A percentile compares a stretch with the other conserved stretches of the same genome.
Conservation (phyloP, 805 yeast species). For the Candida stauntonica region DNA sequence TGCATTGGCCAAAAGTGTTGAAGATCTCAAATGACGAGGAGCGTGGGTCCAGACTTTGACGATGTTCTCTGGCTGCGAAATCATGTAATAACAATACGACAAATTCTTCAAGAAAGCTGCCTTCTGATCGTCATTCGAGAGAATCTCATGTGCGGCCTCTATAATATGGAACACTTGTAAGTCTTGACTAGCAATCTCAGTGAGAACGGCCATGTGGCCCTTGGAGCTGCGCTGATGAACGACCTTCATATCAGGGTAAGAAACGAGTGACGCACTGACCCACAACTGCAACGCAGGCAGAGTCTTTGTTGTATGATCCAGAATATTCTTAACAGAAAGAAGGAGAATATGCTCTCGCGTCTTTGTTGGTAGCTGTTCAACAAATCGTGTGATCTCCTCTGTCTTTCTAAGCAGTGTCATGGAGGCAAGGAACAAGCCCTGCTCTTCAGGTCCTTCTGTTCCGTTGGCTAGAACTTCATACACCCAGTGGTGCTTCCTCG, state of each 20-base stretch:
- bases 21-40: not conserved
- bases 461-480: conserved; percentile 4
- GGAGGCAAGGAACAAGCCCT: not conserved
- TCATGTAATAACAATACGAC: conserved; percentile 12
- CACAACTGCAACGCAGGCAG: conserved; percentile 10
- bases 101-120: conserved; percentile 2
- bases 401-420: not conserved
- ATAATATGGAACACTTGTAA: not conserved
- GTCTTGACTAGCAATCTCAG: conserved; percentile 4
- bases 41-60: conserved; percentile 9
- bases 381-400: conserved; percentile 1
- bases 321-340: conserved; percentile 7
- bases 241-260: conserved; percentile 8
- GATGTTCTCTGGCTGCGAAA: conserved; percentile 2
- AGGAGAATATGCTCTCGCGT: too few species aligned
- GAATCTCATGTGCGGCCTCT: not conserved
- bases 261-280: conserved; percentile 1
- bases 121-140: not conserved
- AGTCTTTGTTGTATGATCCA: not conserved
- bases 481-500: conserved; percentile 12
- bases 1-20: conserved; percentile 3
- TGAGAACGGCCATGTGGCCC: conserved; percentile 1
- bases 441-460: not conserved
- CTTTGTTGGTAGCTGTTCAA: not conserved
- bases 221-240: conserved; percentile 10